Conservation (phyloP, 1,284 basidiomycete species). For the Cystobasidium sp. region DNA sequence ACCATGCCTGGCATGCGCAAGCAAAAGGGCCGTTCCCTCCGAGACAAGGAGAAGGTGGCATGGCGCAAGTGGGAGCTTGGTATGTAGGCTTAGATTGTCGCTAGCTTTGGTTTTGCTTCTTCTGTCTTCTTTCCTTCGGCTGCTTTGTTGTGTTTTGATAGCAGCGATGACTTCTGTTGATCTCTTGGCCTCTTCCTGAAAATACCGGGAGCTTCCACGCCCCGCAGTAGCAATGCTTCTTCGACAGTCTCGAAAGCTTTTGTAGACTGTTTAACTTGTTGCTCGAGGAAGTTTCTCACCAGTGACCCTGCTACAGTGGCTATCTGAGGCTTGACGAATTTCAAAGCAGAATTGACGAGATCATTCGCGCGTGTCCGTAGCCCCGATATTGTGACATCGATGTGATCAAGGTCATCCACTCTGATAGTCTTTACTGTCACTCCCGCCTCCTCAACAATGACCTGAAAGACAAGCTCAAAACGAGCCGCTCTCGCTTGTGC, state of each 20-base stretch:
- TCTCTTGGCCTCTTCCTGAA: constrained; percentile 16
- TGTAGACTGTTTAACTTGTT: constrained; percentile 31
- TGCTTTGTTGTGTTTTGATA: not conserved
- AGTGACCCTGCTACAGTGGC: constrained; percentile 28
- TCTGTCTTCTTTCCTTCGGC: not conserved
- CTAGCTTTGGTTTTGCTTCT: not conserved
- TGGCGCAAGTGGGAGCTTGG: constrained; percentile 40
- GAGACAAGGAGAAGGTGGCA: constrained; percentile 32
- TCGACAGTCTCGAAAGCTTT: constrained; percentile 34
- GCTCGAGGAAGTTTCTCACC: constrained; percentile 26
- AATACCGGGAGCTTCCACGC: constrained; percentile 35
- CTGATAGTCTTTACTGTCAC: constrained; percentile 27
- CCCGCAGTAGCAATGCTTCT: constrained; percentile 33
- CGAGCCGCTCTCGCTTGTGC: constrained; percentile 26
- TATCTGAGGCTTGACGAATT: constrained; percentile 41
- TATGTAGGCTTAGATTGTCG: not conserved
- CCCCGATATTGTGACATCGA: constrained; percentile 34
- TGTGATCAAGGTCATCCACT: constrained; percentile 34
- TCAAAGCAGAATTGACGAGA: constrained; percentile 35
- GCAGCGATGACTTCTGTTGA: not conserved
- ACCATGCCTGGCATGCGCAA: constrained; percentile 34
- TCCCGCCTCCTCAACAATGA: constrained; percentile 29
- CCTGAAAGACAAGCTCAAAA: constrained; percentile 34
- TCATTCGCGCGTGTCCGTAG: constrained; percentile 29
- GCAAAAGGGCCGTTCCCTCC: constrained; percentile 28